A percentile compares a stretch with the other conserved stretches of the same genome.
phyloP scores from a whole-genome alignment of 2,329 filamentous ascomycete species.

The Pyricularia grisea region DNA sequence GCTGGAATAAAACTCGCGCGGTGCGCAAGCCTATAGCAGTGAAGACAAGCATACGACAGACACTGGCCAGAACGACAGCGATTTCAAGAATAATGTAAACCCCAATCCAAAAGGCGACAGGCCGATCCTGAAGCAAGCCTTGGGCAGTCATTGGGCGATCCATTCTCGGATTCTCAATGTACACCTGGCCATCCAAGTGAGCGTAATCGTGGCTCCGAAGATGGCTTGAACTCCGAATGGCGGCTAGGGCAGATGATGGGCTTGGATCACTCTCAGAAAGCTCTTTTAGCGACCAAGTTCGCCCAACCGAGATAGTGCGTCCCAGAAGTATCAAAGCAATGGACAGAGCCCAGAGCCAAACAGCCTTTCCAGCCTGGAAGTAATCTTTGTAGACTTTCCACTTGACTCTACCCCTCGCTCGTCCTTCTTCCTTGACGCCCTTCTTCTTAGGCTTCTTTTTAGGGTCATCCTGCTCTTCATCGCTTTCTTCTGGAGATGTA shows the following conservation, averaged over 20 bases:
- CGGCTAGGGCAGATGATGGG: constrained; percentile 3
- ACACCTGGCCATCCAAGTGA: constrained; percentile 5
- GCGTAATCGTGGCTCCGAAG: not conserved
- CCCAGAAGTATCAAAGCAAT: constrained; percentile 13
- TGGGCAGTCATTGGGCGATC: constrained; percentile 1
- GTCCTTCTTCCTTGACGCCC: constrained; percentile 16
- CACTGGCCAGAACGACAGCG: constrained; percentile 9
- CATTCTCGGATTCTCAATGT: constrained; percentile 8
- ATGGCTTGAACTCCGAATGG: constrained; percentile 6
- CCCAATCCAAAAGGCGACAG: constrained; percentile 17
- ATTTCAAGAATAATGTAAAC: constrained; percentile 21
- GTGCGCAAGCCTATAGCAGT: constrained; percentile 21
- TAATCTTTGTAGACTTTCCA: constrained; percentile 23
- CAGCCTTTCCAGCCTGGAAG: constrained; percentile 19
- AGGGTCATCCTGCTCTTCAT: constrained; percentile 5
- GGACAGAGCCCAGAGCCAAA: constrained; percentile 17
- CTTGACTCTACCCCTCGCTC: constrained; percentile 23
- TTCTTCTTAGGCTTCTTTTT: constrained; percentile 7
- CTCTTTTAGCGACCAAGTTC: constrained; percentile 24
- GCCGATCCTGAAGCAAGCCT: constrained; percentile 7
- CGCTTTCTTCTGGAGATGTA: constrained; percentile 2
- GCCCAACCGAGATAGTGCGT: constrained; percentile 16
- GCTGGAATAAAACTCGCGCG: constrained; percentile 20
- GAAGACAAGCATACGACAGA: constrained; percentile 16
- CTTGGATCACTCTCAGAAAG: constrained; percentile 17